phyloP scores from a whole-genome alignment of 2,329 filamentous ascomycete genomes.

The Mycosphaerella sp. region DNA sequence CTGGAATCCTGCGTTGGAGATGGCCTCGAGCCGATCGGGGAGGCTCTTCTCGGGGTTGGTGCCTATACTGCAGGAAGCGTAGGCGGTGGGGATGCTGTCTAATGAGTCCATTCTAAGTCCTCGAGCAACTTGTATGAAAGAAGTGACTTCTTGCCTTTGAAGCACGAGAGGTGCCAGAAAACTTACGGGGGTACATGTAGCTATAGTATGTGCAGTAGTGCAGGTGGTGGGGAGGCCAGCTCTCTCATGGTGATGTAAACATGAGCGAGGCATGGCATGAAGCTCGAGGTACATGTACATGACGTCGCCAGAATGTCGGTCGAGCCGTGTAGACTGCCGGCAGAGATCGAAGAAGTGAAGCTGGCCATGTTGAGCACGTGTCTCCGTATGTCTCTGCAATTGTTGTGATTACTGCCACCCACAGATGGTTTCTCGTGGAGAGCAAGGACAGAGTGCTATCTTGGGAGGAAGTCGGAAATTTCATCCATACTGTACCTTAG shows the following conservation, averaged over 20 bases:
- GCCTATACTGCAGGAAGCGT: constrained; percentile 53
- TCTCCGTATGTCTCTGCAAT: no score
- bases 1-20: constrained; percentile 59
- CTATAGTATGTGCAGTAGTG: not conserved
- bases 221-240: not conserved
- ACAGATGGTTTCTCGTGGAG: no score
- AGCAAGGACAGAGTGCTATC: no score
- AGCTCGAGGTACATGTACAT: not conserved
- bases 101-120: constrained; percentile 16
- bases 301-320: not conserved
- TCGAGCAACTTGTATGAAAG: not conserved
- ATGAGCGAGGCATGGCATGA: not conserved
- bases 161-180: no score
- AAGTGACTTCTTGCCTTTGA: no score
- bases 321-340: not conserved
- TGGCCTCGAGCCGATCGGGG: constrained; percentile 55
- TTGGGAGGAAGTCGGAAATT: no score
- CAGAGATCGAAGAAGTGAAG: no score
- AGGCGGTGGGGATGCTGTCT: constrained; percentile 45
- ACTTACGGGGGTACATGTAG: not conserved
- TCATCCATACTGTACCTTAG: no score
- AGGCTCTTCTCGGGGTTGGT: constrained; percentile 47
- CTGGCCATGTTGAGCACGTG: no score
- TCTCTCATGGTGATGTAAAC: not conserved
- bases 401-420: no score